Evolutionary conservation across 169 alveolate species (phyloP), one percentile per base, ranked within the genome.

Genomic region (Pseudocohnilembus persalinus): DNA sequence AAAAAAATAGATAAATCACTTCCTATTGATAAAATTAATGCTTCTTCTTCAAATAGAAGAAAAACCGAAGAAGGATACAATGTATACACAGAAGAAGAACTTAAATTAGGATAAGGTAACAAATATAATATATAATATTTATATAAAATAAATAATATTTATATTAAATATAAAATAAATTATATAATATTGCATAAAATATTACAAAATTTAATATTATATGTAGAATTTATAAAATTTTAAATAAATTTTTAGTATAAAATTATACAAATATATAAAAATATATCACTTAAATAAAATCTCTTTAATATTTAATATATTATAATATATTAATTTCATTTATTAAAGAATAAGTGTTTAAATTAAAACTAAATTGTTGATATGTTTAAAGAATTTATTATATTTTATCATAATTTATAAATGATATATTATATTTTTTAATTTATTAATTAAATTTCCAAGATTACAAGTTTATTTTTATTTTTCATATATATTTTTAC

Each of bases 1-100:
- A 27, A 35, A 64, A 31, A 31, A 32, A 33, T 16, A 0, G 26
- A 32, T n/a, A 6, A 11, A 32, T 28, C 0, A 1, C 20, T 79
- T 0, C 1, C 0, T 79, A 34, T 33, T 31, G 34, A 29, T 33
- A 16, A 33, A n/a, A 16, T 33, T 1, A 0, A 27, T 31, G 27
- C 30, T 0, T 26, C 0, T 33, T 0, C 0, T n/a, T n/a, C 0
- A 63, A 63, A 35, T 49, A 79, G 76, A 79, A 79, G 64, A 63
- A 49, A 79, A 49, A 79, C 86, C 0, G 78, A 64, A 68, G 86
- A 81, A 81, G 86, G 86, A 1, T 81, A 73, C 72, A 72, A 73
- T 30, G 72, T 81, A 25, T 81, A 81, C 33, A 81, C 86, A 72
- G 20, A 33, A 31, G 86, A 81, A 30, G 86, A 81, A n/a, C 27